A percentile compares a stretch with the other conserved stretches of the same genome.
These are phyloP conservation scores for Aspergillus heteromorphus DNA, from an alignment of 495 filamentous ascomycete genomes.

Conservation along the genomic window DNA sequence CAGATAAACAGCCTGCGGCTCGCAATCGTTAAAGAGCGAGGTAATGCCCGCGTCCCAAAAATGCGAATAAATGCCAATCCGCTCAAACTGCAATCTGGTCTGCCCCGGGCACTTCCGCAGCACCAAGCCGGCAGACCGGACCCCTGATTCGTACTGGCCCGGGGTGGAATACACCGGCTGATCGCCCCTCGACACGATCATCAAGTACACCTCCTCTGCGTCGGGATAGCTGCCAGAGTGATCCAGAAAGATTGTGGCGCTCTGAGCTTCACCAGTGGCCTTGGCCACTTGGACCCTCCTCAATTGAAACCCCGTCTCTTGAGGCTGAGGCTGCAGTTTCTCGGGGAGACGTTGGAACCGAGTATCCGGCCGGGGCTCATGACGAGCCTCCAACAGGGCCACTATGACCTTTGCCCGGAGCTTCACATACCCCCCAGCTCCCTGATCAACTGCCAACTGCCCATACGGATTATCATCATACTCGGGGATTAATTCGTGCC, in stretches of 20 bases:
- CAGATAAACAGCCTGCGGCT: not conserved
- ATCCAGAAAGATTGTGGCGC: not conserved
- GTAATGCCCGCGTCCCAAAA: not conserved
- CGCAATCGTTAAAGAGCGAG: not conserved
- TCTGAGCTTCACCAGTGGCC: not conserved
- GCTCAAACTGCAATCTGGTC: not conserved
- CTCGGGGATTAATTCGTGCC: not conserved
- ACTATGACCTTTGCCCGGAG: not conserved
- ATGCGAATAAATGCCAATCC: not conserved
- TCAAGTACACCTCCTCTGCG: not conserved
- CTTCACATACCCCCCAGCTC: not conserved
- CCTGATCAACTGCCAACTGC: not conserved
- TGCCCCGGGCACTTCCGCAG: not conserved
- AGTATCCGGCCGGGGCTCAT: not conserved
- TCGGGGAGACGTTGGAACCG: not conserved
- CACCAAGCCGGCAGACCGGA: not conserved
- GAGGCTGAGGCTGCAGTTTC: not conserved
- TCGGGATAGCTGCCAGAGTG: not conserved
- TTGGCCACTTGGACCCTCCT: not conserved
- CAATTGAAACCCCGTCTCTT: not conserved
- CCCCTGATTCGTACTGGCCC: not conserved
- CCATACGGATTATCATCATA: not conserved
- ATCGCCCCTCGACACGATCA: not conserved
- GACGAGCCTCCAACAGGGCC: not conserved
- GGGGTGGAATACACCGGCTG: not conserved